These are phyloP conservation scores for Podaxis sp. DNA, from an alignment of 768 basidiomycete species.

Conservation along the genomic window DNA sequence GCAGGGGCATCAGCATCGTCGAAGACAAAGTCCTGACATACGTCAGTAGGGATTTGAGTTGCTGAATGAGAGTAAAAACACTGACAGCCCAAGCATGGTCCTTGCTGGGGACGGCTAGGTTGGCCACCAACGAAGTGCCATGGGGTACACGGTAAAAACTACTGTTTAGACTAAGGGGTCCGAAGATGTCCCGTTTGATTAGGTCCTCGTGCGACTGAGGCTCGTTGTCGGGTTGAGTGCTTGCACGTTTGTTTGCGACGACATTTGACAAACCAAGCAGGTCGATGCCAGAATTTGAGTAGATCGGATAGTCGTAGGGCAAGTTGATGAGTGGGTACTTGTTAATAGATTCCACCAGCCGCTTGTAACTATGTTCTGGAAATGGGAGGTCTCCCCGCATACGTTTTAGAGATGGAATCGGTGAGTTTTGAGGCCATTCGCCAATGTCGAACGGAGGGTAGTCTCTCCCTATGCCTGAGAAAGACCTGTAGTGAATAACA, in stretches of 20 bases:
- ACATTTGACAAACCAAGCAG: slow-evolving; percentile 64
- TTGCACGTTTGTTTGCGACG: slow-evolving; percentile 42
- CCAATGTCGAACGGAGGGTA: slow-evolving; percentile 27
- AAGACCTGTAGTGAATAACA: neutral
- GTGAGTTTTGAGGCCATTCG: slow-evolving; percentile 34
- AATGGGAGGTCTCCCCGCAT: slow-evolving; percentile 24
- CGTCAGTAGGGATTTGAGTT: neutral
- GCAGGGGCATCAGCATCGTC: slow-evolving; percentile 35
- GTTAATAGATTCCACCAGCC: slow-evolving; percentile 31
- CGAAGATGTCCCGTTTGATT: slow-evolving; percentile 45
- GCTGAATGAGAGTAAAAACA: neutral
- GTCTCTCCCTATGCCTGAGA: slow-evolving; percentile 31
- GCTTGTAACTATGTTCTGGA: slow-evolving; percentile 19
- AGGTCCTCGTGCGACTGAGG: slow-evolving; percentile 37
- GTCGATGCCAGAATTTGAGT: slow-evolving; percentile 76
- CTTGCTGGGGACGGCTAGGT: slow-evolving; percentile 36
- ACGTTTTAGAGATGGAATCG: slow-evolving; percentile 15
- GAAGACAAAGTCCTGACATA: slow-evolving; percentile 33
- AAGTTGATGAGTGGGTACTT: slow-evolving; percentile 34
- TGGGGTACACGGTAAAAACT: slow-evolving; percentile 38
- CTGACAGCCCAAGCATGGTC: slow-evolving; percentile 31
- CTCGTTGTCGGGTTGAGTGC: slow-evolving; percentile 18
- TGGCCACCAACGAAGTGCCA: slow-evolving; percentile 22
- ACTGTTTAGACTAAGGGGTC: slow-evolving; percentile 38
- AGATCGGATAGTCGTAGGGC: slow-evolving; percentile 53